Base-by-base conservation (phyloP, 768 basidiomycete genomes). In the Hortiboletus campestris region DNA sequence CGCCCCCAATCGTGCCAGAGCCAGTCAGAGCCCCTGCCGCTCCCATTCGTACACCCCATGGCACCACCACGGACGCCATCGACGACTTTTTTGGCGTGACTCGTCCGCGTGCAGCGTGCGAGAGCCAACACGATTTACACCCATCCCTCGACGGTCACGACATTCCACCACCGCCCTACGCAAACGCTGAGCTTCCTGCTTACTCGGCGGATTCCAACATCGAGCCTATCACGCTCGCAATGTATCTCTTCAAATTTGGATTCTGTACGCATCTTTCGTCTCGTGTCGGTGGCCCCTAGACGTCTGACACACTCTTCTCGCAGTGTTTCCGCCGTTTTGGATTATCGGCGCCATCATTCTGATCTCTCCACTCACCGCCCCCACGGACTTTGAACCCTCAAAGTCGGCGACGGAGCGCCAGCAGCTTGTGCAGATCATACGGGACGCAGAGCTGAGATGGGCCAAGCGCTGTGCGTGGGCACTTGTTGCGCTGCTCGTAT, bases 321-420 rank as follows among this genome's bases (percentile, higher is more conserved):
- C 58, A 79, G 79, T 80, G 49, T 80, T 78, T 67, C 79, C 79
- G n/a, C 74, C 72, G 16, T 74, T 80, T 55, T 82, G 81, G 80
- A 41, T 78, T 20, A 62, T 76, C 7, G 78, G 79, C 17, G 63
- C 70, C 9, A 49, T 72, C 60, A 74, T 81, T 44, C 63, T 80
- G 19, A 40, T 72, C 43, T 75, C 69, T 7, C 78, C 79, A 2
- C 71, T 80, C n/a, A 59, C 59, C 35, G 72, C 69, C 6, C 77
- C 78, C 2, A 55, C 39, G 3, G 49, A 61, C 5, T 59, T 69
- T 14, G 63, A 62, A 32, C 53, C 67, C 29, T 58, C 69, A 12
- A 80, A 78, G 55, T 67, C 76, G 3, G 67, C 66, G 36, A 56
- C 53, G 9, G 78, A 78, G 53, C 71, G 71, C 35, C 52, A 65